phyloP scores from a whole-genome alignment of 1,284 basidiomycete genomes.

The Salmacisia buchloeana region DNA sequence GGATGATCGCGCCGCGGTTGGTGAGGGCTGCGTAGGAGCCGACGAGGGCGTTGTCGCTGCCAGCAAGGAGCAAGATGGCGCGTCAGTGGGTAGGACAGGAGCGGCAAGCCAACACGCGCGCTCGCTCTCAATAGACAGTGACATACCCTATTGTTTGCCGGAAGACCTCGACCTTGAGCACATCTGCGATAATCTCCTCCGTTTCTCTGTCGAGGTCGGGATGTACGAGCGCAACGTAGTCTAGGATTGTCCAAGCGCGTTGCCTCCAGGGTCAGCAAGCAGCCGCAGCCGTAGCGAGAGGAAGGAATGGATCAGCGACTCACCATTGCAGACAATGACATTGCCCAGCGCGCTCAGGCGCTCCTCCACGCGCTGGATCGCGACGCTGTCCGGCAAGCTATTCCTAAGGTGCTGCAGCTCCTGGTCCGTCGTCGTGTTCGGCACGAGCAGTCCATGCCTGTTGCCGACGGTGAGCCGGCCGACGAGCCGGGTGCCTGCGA shows the following conservation, averaged over 20 bases:
- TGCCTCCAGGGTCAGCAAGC: neutral
- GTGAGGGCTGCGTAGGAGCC: constrained; percentile 90
- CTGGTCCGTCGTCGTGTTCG: constrained; percentile 91
- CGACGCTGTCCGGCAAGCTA: constrained; percentile 82
- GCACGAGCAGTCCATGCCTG: constrained; percentile 88
- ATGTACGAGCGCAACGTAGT: constrained; percentile 48
- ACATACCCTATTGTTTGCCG: constrained; percentile 74
- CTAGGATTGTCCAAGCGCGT: constrained; percentile 10
- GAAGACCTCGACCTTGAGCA: constrained; percentile 98
- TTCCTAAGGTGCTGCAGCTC: constrained; percentile 97
- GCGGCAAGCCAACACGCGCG: neutral
- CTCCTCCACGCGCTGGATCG: constrained; percentile 94
- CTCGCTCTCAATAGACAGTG: neutral
- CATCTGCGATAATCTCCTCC: constrained; percentile 98
- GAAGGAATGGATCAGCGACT: constrained; percentile 11
- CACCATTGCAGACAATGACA: constrained; percentile 95
- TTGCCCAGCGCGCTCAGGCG: constrained; percentile 92
- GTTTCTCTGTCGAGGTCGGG: constrained; percentile 98
- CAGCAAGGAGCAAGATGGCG: neutral
- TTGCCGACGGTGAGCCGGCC: constrained; percentile 85
- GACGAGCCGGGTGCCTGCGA: constrained; percentile 89
- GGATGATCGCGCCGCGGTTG: constrained; percentile 94
- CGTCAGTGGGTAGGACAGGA: neutral
- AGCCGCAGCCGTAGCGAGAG: neutral
- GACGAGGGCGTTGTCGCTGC: constrained; percentile 84